Base-by-base conservation (phyloP, 108 stramenopile genomes). In the Nitzschia palea region DNA sequence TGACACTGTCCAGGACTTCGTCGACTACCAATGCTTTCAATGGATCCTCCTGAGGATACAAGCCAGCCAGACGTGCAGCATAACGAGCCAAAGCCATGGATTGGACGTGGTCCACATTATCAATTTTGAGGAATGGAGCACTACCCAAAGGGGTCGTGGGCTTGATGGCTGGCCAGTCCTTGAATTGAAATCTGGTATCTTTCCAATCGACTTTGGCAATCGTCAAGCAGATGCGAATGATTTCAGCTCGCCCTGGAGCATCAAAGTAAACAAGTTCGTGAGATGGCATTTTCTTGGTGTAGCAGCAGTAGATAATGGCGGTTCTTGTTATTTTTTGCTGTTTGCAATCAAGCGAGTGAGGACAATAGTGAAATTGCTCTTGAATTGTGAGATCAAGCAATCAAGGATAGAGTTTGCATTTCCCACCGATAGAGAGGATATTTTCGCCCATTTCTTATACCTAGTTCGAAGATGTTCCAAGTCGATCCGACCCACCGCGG, bases 121-220 rank as follows among this genome's bases (percentile, higher is more conserved):
- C 47, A 8, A 71, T 30, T 53, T 71, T 71, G 22, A 71, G 26
- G 22, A 44, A 26, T 15, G 70, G 70, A 10, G 63, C 50, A 43
- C 9, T 26, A 23, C 70, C 70, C 6, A 71, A 36, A 10, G 70
- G 70, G 10, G 70, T 63, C 10, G 62, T 71, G 3, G 60, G 60
- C 62, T 71, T 71, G 45, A 62, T 37, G n/a, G 31, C 27, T 6
- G 61, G 61, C 70, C 70, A 71, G 12, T 62, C 62, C 31, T 32
- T 27, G 18, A 51, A 31, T 20, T 10, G 17, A 34, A 71, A 34
- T 18, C 62, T 48, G 26, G 31, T 62, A 62, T 71, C 62, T 27
- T n/a, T 50, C 22, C 33, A 71, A 3, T 62, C 47, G 6, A 63
- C 22, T 18, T 47, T 47, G 10, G 61, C 70, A 23, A 58, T 33